Evolutionary conservation across 73 alveolate genomes (phyloP), one percentile per base, ranked within the genome.

Genomic region (Vitrella brassicaformis): DNA sequence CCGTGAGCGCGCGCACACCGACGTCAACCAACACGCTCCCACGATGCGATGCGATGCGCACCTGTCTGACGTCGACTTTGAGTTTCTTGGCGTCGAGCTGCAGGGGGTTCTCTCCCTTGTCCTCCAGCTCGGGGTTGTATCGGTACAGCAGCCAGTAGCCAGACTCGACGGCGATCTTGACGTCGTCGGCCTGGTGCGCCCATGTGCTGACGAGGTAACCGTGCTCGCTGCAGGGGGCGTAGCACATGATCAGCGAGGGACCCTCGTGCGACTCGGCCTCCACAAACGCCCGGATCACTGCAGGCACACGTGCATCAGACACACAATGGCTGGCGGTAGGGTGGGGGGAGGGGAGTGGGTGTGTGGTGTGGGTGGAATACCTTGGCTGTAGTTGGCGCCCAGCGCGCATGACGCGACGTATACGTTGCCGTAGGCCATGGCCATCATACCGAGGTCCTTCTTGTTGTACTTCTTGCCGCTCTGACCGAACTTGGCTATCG

Each of bases 181-280:
- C 68, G 77, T 76, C 76, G 77, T 76, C 71, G 47, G 68, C 68
- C 71, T 70, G 47, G 71, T 76, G 76, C 0, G 77, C 84, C 77
- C 4, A 39, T n/a, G n/a, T n/a, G 22, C 14, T 39, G 14, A 76
- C 68, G 30, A 77, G 76, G 77, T 66, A 76, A 19, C 84, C 84
- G 30, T 68, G 75, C 39, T 74, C 68, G 77, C 47, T 76, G 77
- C 86, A 79, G 0, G 80, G 86, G 0, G 71, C 10, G 67, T 74
- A 79, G 47, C 76, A 31, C 32, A 79, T 25, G 47, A 79, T 70
- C 67, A 79, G 28, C 67, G 80, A 66, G 45, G 81, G 82, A 26
- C 86, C 86, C 9, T 74, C 66, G 70, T 70, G 70, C 25, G 86
- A 74, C 31, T 79, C 86, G 1, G 86, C 86, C 71, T 79, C 85